These are phyloP conservation scores for Kluyveromyces siamensis DNA, from an alignment of 805 yeast genomes.

Conservation along the genomic window DNA sequence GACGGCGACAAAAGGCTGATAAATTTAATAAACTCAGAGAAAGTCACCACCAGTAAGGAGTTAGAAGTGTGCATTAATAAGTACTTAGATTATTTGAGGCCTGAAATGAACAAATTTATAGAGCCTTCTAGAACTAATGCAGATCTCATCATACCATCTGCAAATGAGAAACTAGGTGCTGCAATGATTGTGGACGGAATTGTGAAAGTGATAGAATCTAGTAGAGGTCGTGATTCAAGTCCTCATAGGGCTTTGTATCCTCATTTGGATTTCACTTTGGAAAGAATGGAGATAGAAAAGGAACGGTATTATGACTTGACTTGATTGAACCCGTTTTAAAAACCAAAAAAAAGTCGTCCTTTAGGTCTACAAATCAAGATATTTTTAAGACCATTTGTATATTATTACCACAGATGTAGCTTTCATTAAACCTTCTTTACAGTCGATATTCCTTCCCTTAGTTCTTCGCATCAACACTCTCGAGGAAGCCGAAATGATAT, in stretches of 20 bases:
- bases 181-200: constrained; percentile 27
- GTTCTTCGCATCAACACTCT: too few species aligned
- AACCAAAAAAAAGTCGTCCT: background rate
- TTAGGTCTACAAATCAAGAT: too few species aligned
- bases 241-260: constrained; percentile 9
- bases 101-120: constrained; percentile 24
- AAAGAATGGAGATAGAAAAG: constrained; percentile 24
- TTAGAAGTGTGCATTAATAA: constrained; percentile 17
- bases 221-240: constrained; percentile 7
- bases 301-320: constrained; percentile 24
- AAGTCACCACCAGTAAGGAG: constrained; percentile 9
- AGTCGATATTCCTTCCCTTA: too few species aligned
- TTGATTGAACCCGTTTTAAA: background rate
- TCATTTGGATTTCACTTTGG: constrained; percentile 22
- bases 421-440: too few species aligned
- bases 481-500: too few species aligned
- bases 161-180: constrained; percentile 20
- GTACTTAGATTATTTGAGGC: constrained; percentile 23
- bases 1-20: constrained; percentile 80
- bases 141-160: constrained; percentile 25
- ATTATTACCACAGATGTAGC: too few species aligned
- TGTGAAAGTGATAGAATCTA: constrained; percentile 20
- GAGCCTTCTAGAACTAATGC: constrained; percentile 24
- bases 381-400: background rate
- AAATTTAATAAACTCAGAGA: constrained; percentile 48